Evolutionary conservation across 495 filamentous ascomycete species (phyloP).

Genomic region (Massariosphaeria phaeospora): DNA sequence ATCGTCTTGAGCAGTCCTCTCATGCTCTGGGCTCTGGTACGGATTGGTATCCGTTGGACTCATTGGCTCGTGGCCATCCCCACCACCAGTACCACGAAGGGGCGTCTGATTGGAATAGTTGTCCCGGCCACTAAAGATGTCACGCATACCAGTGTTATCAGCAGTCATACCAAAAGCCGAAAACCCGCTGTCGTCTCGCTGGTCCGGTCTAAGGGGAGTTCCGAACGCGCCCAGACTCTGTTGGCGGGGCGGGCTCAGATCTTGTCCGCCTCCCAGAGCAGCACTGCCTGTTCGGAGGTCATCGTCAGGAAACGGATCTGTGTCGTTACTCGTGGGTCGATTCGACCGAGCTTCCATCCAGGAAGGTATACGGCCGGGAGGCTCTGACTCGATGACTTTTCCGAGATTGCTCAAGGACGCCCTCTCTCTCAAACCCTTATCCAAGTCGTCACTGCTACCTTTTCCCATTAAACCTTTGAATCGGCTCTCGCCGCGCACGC

Average conservation of each 20-base stretch:
- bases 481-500: slow-evolving; percentile 68
- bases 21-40: slow-evolving; percentile 91
- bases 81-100: slow-evolving; percentile 46
- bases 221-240: slow-evolving; percentile 45
- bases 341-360: slow-evolving; percentile 52
- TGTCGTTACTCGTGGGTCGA: slow-evolving; percentile 61
- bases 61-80: slow-evolving; percentile 56
- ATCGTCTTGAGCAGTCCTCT: slow-evolving; percentile 65
- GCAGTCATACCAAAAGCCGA: slow-evolving; percentile 74
- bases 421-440: slow-evolving; percentile 52
- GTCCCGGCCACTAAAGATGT: slow-evolving; percentile 56
- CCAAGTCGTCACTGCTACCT: slow-evolving; percentile 64
- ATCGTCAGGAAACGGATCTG: slow-evolving; percentile 74
- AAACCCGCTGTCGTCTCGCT: slow-evolving; percentile 49
- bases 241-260: slow-evolving; percentile 58
- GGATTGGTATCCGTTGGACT: slow-evolving; percentile 97
- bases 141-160: slow-evolving; percentile 63
- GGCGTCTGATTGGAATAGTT: slow-evolving; percentile 55
- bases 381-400: slow-evolving; percentile 51
- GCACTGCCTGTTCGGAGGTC: slow-evolving; percentile 65
- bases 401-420: slow-evolving; percentile 50
- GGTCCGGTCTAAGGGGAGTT: slow-evolving; percentile 55
- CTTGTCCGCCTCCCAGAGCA: slow-evolving; percentile 71
- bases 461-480: slow-evolving; percentile 79
- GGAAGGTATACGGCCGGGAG: slow-evolving; percentile 45